Base-by-base conservation (phyloP, 495 filamentous ascomycete genomes). In the Xeromyces bisporus region DNA sequence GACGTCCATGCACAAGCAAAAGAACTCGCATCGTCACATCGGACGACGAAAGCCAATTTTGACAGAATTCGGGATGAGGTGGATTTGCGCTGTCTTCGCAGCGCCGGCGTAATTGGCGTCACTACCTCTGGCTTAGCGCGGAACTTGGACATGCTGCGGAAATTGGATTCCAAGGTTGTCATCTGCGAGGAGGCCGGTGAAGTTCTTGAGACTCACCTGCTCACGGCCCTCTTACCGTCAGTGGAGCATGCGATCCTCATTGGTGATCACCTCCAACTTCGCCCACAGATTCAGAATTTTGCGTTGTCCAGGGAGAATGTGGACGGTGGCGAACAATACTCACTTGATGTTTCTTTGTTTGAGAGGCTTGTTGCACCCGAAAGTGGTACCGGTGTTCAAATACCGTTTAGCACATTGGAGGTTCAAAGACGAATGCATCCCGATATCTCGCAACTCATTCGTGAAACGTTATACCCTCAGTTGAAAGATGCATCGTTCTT, bases 161-260 rank as follows among this genome's bases (percentile, higher is more conserved):
- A 57, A 6, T 29, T 82, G 1, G 40, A 53, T 12, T 50, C 60
- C 23, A 83, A 82, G 1, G 42, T 54, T 13, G 32, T 56, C 0
- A 41, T 87, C 0, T 66, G 83, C 0, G 80, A 89, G 44, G 81
- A 89, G 41, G 80, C 80, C 2, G 80, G 80, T 5, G 80, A 89
- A 40, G 78, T 85, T 15, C 48, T 85, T 1, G 80, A 89, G 42
- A 66, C 60, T 14, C 74, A 86, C 41, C 57, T 84, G 21, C 46
- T 86, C 0, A 74, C 77, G 0, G 68, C 77, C 0, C 41, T 89
- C 15, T 46, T 54, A 0, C 48, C 67, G 0, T 47, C 62, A 0
- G 75, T 73, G 7, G 67, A 80, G 39, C 76, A 85, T 18, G 41
- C 81, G 2, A 58, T 82, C 6, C 47, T 85, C 7, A 85, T 85